Percentiles rank a stretch among this genome's conserved stretches.
Conservation (phyloP, 2,329 filamentous ascomycete genomes). For the Penicillium sp. region DNA sequence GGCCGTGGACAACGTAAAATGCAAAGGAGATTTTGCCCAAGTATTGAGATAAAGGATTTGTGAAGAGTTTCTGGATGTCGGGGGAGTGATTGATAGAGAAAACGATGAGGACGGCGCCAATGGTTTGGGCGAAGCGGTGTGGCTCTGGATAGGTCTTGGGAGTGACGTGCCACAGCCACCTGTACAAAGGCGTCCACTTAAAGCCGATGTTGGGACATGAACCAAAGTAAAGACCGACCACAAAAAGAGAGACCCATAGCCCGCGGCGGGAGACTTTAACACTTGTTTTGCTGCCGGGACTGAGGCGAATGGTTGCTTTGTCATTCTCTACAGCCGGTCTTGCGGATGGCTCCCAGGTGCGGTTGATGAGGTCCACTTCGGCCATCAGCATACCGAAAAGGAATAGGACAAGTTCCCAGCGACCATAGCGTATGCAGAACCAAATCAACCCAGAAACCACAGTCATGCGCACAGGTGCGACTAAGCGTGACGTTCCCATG, state of each 20-base stretch:
- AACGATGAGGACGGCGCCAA: conserved; percentile 45
- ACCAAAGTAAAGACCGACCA: conserved; percentile 44
- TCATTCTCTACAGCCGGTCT: conserved; percentile 5
- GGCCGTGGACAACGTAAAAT: conserved; percentile 50
- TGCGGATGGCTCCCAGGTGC: conserved; percentile 33
- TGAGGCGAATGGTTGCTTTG: conserved; percentile 22
- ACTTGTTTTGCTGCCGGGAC: conserved; percentile 14
- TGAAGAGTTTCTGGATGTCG: conserved; percentile 44
- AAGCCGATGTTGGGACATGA: conserved; percentile 43
- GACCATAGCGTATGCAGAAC: conserved; percentile 44
- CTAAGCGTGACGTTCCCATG: conserved; percentile 41
- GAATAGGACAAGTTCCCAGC: conserved; percentile 47
- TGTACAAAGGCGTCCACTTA: conserved; percentile 45
- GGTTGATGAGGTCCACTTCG: conserved; percentile 43
- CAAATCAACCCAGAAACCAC: conserved; percentile 35
- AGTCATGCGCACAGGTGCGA: conserved; percentile 33
- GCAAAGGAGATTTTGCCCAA: conserved; percentile 50
- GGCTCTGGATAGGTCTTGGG: conserved; percentile 44
- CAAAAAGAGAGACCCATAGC: conserved; percentile 40
- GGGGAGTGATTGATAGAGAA: conserved; percentile 43
- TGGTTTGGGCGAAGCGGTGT: conserved; percentile 46
- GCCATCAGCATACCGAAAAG: conserved; percentile 45
- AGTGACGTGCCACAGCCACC: conserved; percentile 40
- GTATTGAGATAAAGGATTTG: conserved; percentile 44
- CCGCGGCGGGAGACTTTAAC: conserved; percentile 28